phyloP scores from a whole-genome alignment of 768 basidiomycete genomes.

The Mycena maculata region DNA sequence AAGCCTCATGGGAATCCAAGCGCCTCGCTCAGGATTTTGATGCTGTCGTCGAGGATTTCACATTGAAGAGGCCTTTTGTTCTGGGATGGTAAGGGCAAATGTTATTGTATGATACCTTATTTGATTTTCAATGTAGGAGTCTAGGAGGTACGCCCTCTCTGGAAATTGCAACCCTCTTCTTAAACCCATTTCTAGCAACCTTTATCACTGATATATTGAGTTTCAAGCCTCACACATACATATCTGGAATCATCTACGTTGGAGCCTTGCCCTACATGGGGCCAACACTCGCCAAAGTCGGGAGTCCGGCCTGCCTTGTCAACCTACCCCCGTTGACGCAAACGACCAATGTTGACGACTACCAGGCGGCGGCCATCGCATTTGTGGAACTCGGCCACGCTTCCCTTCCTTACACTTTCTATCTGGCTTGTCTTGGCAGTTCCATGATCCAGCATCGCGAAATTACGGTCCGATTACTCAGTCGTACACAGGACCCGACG shows the following conservation, averaged over 20 bases:
- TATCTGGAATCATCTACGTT: conserved; percentile 44
- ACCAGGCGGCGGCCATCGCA: conserved; percentile 36
- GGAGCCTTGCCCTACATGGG: conserved; percentile 43
- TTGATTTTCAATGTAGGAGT: conserved; percentile 33
- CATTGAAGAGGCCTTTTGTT: conserved; percentile 43
- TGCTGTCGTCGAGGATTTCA: conserved; percentile 45
- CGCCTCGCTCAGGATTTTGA: conserved; percentile 47
- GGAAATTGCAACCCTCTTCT: no score
- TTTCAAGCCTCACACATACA: conserved; percentile 40
- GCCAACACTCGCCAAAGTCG: conserved; percentile 35
- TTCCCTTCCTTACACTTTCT: conserved; percentile 27
- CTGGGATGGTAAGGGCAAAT: conserved; percentile 47
- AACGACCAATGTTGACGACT: conserved; percentile 38
- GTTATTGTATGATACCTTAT: background rate
- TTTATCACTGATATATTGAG: conserved; percentile 42
- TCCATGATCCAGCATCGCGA: conserved; percentile 42
- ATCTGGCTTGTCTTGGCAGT: conserved; percentile 35
- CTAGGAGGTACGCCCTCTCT: conserved; percentile 37
- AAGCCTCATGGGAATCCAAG: conserved; percentile 42
- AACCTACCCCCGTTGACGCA: conserved; percentile 34
- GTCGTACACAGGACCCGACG: conserved; percentile 40
- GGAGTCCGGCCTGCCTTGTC: conserved; percentile 33
- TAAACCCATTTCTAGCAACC: conserved; percentile 29
- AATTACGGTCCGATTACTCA: conserved; percentile 36
- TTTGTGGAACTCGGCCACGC: conserved; percentile 37